Percentiles rank a stretch among this genome's conserved stretches.
Evolutionary conservation across 2,329 filamentous ascomycete species (phyloP).

Genomic region (Fusarium cicatricum): DNA sequence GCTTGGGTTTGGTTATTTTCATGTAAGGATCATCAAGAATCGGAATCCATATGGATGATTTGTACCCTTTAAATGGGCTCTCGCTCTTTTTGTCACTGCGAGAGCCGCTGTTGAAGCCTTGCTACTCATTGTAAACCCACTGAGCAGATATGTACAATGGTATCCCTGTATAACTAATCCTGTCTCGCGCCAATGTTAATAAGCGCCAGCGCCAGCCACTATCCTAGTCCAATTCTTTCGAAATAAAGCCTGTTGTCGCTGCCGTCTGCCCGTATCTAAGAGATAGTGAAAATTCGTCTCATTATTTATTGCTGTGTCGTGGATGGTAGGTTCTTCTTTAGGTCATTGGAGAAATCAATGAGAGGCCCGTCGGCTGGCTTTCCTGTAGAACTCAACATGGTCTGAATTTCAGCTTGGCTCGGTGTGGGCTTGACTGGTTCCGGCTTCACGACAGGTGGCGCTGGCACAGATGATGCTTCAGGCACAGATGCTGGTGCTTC

Average conservation of each 20-base stretch:
- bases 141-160: conserved; percentile 36
- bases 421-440: neutral
- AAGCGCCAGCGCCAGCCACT: conserved; percentile 30
- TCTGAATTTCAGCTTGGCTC: conserved; percentile 51
- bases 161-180: conserved; percentile 41
- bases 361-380: conserved; percentile 58
- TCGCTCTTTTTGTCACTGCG: conserved; percentile 15
- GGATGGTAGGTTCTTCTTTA: conserved; percentile 59
- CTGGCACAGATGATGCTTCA: neutral
- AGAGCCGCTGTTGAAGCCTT: conserved; percentile 40
- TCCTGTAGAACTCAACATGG: conserved; percentile 57
- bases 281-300: conserved; percentile 21
- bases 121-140: conserved; percentile 39
- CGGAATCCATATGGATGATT: conserved; percentile 28
- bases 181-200: conserved; percentile 40
- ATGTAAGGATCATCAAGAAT: conserved; percentile 29
- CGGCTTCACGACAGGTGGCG: neutral
- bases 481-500: neutral
- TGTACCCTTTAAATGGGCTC: conserved; percentile 24
- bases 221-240: conserved; percentile 30
- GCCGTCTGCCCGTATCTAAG: conserved; percentile 22
- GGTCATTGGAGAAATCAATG: conserved; percentile 64
- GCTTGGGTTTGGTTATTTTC: conserved; percentile 28
- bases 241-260: conserved; percentile 29
- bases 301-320: conserved; percentile 36